phyloP scores from a whole-genome alignment of 2,329 filamentous ascomycete genomes.

The Ramichloridium luteum region DNA sequence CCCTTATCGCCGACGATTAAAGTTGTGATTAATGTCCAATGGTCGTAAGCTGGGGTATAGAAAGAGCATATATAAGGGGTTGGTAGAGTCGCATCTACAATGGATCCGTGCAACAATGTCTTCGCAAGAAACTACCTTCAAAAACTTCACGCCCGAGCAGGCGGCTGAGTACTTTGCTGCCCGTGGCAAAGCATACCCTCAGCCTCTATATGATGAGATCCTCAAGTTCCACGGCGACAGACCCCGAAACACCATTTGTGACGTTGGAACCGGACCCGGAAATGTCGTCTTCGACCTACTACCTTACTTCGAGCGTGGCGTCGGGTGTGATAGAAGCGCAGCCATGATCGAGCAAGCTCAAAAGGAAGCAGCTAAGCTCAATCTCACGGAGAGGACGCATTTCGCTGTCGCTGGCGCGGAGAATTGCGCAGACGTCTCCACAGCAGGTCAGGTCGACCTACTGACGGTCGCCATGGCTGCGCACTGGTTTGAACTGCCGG shows the following conservation, averaged over 20 bases:
- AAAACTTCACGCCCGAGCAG: conserved; percentile 32
- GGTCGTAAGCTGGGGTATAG: no score
- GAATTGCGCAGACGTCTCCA: conserved; percentile 7
- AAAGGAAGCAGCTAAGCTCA: conserved; percentile 4
- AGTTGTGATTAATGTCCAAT: no score
- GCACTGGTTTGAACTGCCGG: conserved; percentile 47
- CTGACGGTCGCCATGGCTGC: conserved; percentile 17
- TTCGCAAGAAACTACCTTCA: conserved; percentile 33
- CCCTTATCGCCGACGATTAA: no score
- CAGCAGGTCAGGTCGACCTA: conserved; percentile 10
- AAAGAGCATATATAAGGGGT: no score
- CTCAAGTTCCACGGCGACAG: conserved; percentile 35
- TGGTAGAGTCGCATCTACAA: no score
- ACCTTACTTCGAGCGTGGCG: conserved; percentile 32
- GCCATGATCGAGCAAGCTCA: conserved; percentile 43
- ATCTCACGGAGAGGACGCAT: conserved; percentile 4
- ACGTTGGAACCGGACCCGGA: conserved; percentile 48
- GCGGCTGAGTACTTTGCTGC: conserved; percentile 33
- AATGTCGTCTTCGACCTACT: conserved; percentile 36
- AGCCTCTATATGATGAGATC: conserved; percentile 36
- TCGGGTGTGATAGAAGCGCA: conserved; percentile 41
- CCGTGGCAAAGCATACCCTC: conserved; percentile 33
- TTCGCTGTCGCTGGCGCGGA: conserved; percentile 12
- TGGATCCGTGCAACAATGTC: no score
- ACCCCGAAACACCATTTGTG: conserved; percentile 34